Conservation (phyloP, 495 filamentous ascomycete genomes). For the Aspergillus saccharolyticus region DNA sequence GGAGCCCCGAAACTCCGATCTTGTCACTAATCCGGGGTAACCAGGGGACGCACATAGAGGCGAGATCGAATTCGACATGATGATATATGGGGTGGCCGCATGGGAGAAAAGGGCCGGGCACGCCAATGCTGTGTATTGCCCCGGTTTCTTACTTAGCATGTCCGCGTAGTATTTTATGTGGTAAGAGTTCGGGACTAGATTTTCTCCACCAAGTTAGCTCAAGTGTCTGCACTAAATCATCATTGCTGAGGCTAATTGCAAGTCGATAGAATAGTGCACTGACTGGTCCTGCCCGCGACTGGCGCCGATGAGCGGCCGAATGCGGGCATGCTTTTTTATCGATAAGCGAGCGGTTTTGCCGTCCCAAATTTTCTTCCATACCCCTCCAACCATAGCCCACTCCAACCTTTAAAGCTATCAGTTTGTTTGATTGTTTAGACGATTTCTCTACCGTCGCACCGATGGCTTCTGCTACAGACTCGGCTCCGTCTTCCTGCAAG, state of each 20-base stretch:
- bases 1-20: background rate
- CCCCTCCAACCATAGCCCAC: constrained; percentile 19
- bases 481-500: constrained; percentile 66
- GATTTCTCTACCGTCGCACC: constrained; percentile 8
- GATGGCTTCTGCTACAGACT: constrained; percentile 34
- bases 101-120: background rate
- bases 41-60: background rate
- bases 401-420: constrained; percentile 13
- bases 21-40: background rate
- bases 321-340: constrained; percentile 37
- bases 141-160: background rate
- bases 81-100: background rate
- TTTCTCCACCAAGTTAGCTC: background rate
- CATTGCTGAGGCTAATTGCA: background rate
- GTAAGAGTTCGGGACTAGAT: background rate
- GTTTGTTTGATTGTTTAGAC: constrained; percentile 7
- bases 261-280: background rate
- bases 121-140: background rate
- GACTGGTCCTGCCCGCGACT: background rate
- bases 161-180: background rate
- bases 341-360: constrained; percentile 43
- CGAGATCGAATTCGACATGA: background rate
- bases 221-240: background rate
- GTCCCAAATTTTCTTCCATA: constrained; percentile 24
- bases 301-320: constrained; percentile 22